Conservation (phyloP, 371 early-diverging fungal genomes). For the Circinella minor region DNA sequence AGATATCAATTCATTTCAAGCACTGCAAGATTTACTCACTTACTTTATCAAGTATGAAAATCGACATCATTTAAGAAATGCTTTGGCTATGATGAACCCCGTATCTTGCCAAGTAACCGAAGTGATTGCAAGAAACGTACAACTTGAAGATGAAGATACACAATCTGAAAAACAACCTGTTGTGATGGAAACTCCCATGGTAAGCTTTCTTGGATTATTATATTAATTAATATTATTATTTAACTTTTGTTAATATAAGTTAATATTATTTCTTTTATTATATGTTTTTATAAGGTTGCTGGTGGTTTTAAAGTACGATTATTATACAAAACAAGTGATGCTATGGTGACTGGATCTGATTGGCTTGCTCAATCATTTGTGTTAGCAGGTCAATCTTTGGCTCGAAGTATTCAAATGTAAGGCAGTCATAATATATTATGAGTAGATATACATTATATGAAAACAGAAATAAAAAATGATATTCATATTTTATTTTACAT, state of each 20-base stretch:
- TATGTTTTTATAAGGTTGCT: not conserved
- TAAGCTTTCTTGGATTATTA: not conserved
- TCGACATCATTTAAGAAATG: constrained; percentile 43
- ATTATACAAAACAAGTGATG: constrained; percentile 37
- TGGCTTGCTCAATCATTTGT: constrained; percentile 41
- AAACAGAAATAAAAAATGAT: not conserved
- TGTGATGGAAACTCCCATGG: constrained; percentile 13
- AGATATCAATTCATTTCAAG: constrained; percentile 26
- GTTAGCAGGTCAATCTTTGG: constrained; percentile 35
- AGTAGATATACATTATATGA: no score
- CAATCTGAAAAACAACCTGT: constrained; percentile 15
- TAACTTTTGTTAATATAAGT: not conserved
- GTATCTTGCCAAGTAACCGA: constrained; percentile 41
- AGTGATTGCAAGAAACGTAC: constrained; percentile 39
- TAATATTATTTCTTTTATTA: not conserved
- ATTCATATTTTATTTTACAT: not conserved
- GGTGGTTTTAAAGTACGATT: constrained; percentile 27
- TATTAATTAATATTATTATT: not conserved
- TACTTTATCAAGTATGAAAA: constrained; percentile 45
- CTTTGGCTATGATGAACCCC: constrained; percentile 40
- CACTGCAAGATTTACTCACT: constrained; percentile 37
- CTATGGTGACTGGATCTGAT: constrained; percentile 40
- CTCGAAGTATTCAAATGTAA: constrained; percentile 30
- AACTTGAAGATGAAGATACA: constrained; percentile 17
- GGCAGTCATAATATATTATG: not conserved